These are phyloP conservation scores for Fraxinus cuspidata DNA, from an alignment of 257 asterid genomes.

Conservation along the genomic window DNA sequence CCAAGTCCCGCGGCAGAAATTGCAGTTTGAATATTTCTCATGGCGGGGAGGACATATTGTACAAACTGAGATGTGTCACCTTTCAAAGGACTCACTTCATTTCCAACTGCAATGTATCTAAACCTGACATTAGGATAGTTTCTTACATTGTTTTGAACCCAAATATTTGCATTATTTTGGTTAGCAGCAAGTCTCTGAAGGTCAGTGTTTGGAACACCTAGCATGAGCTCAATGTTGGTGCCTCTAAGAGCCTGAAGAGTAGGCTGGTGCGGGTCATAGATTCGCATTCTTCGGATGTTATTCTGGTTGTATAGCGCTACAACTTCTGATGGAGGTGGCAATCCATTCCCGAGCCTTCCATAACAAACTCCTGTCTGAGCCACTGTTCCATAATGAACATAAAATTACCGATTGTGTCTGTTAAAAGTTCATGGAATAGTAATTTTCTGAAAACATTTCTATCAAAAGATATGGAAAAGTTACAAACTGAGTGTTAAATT, in stretches of 20 bases:
- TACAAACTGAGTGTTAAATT: too few species aligned
- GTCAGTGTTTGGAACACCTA: conserved; percentile 25
- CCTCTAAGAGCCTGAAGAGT: conserved; percentile 16
- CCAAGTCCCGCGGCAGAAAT: background rate
- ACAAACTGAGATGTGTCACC: background rate
- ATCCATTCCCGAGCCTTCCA: conserved; percentile 18
- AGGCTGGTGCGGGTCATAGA: background rate
- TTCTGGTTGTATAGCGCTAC: conserved; percentile 15
- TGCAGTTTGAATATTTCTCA: conserved; percentile 12
- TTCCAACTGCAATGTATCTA: conserved; percentile 28
- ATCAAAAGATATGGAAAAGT: too few species aligned
- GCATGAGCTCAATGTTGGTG: conserved; percentile 13
- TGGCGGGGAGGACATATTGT: conserved; percentile 1
- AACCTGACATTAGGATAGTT: conserved; percentile 23
- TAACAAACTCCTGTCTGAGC: conserved; percentile 25
- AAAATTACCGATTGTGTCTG: background rate
- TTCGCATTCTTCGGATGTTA: conserved; percentile 17
- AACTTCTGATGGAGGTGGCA: conserved; percentile 17
- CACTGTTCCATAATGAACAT: background rate
- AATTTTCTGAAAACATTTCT: background rate
- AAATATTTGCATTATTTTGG: conserved; percentile 11
- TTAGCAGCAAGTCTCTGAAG: conserved; percentile 14
- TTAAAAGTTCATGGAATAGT: background rate
- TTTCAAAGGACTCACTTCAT: conserved; percentile 22
- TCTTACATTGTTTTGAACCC: conserved; percentile 25